Evolutionary conservation across 331 rosid species (phyloP).

Genomic region (Cucumis variabilis): DNA sequence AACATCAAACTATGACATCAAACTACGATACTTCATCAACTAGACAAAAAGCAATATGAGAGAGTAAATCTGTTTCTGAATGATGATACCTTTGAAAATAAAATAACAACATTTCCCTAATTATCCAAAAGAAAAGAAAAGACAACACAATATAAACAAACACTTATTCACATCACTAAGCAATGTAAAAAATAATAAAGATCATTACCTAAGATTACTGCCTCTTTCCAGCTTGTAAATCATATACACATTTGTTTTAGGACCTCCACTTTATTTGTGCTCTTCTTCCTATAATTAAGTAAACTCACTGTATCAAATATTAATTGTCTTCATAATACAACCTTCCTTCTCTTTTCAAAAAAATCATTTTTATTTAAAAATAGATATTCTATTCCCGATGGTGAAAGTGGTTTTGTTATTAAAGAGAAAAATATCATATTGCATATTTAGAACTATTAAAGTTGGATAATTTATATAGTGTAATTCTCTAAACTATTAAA

Average conservation of each 20-base stretch:
- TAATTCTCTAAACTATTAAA: too few relatives aligned
- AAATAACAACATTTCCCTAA: background rate
- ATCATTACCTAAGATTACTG: too few relatives aligned
- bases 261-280: constrained; percentile 3
- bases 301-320: background rate
- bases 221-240: constrained; percentile 28
- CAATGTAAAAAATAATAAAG: background rate
- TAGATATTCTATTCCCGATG: too few relatives aligned
- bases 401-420: too few relatives aligned
- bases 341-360: too few relatives aligned
- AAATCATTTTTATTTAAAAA: too few relatives aligned
- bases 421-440: too few relatives aligned
- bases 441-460: too few relatives aligned
- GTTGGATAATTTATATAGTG: too few relatives aligned
- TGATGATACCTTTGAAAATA: background rate
- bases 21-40: too few relatives aligned
- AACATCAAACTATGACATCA: too few relatives aligned
- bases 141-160: background rate
- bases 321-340: too few relatives aligned
- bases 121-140: background rate
- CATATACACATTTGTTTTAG: background rate
- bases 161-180: constrained; percentile 24
- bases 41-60: background rate
- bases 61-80: background rate
- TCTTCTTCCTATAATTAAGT: background rate